Base-by-base conservation (phyloP, 371 early-diverging fungal species). In the Rhizomucor miehei region DNA sequence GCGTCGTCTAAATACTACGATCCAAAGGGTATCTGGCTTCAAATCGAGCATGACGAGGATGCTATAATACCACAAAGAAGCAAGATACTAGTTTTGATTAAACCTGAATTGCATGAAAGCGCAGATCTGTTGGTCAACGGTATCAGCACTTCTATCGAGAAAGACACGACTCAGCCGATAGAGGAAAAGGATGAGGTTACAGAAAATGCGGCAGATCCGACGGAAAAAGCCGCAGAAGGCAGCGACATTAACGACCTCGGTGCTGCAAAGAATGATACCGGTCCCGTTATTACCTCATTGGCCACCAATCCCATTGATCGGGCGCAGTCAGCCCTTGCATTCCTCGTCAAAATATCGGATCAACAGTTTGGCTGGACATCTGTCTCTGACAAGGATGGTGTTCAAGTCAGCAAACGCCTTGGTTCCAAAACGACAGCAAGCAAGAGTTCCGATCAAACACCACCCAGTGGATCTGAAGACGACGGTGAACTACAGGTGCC, bases 61-160 rank as follows among this genome's bases (percentile, higher is more conserved):
- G 64, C 70, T 24, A 78, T 80, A 29, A 75, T 80, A n/a, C 84
- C 81, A 1, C 65, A 74, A 19, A 69, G 77, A 13, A 81, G 79
- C 20, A 81, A 71, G 11, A 80, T 81, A 14, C 40, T 83, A 14
- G 50, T 80, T 13, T 64, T 83, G 36, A 81, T 77, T 19, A 69
- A 80, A 39, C 63, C 68, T 43, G 47, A 35, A 5, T 36, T 24
- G 20, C 44, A 25, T 23, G 41, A 20, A 44, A 29, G 21, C 36
- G 52, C 41, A 19, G 21, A 39, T 20, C 44, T 56, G 44, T 9
- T 57, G 19, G 56, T 70, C 24, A 71, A 74, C 52, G 75, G 71
- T 17, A 60, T 43, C 3, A 41, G 38, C 2, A 51, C 56, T 0
- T 8, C 48, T 13, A 48, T 63, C 6, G 35, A 57, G 12, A 43